Percentiles rank a stretch among this genome's conserved stretches.
phyloP scores from a whole-genome alignment of 768 basidiomycete species.

The Gymnopilus dilepis region DNA sequence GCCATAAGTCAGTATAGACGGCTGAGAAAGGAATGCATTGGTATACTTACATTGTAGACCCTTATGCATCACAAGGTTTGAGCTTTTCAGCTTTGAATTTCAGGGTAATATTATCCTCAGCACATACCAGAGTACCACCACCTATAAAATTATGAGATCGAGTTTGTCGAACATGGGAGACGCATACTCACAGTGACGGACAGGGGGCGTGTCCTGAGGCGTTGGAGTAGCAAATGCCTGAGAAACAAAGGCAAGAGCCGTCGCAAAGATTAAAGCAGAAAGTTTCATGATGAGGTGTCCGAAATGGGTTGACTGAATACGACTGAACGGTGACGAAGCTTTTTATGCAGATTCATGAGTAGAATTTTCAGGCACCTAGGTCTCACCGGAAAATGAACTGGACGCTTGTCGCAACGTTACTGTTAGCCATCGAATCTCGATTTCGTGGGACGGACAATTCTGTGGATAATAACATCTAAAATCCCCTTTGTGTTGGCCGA shows the following conservation, averaged over 20 bases:
- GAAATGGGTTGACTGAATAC: neutral
- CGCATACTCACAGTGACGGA: conserved; percentile 10
- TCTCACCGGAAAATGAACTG: neutral
- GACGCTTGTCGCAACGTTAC: neutral
- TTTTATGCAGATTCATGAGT: neutral
- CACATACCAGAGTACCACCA: conserved; percentile 14
- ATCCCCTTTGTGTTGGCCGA: no score
- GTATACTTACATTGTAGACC: no score
- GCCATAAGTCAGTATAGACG: neutral
- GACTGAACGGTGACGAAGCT: neutral
- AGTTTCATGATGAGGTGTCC: conserved; percentile 15
- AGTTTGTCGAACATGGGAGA: neutral
- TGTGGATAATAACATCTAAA: no score
- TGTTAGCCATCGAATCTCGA: neutral
- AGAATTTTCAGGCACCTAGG: neutral
- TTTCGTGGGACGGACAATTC: neutral
- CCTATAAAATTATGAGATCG: neutral
- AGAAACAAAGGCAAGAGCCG: conserved; percentile 1
- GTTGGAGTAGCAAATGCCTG: conserved; percentile 17
- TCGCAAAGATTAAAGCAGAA: conserved; percentile 6
- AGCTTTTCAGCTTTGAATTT: neutral
- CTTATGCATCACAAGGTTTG: no score
- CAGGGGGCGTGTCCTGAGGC: conserved; percentile 4
- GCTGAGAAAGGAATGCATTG: no score
- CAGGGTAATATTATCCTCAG: no score